Percentiles rank a stretch among this genome's conserved stretches.
These are phyloP conservation scores for Arthrobotrys megalospora DNA, from an alignment of 2,329 filamentous ascomycete genomes.

Conservation along the genomic window DNA sequence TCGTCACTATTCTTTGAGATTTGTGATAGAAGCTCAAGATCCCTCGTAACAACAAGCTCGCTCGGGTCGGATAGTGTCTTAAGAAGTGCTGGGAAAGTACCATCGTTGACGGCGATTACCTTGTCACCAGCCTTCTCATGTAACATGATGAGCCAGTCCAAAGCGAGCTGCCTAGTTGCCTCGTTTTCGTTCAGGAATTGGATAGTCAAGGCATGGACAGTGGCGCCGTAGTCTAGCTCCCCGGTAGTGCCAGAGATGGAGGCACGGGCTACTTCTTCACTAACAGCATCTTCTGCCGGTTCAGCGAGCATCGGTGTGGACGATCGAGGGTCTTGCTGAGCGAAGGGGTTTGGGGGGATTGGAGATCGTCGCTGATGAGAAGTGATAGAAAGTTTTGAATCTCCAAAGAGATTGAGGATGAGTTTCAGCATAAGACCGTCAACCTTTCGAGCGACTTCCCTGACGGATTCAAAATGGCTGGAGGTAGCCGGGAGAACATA, in stretches of 20 bases:
- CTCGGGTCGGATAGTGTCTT: constrained; percentile 97
- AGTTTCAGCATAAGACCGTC: constrained; percentile 94
- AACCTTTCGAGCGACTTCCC: constrained; percentile 87
- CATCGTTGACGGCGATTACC: constrained; percentile 90
- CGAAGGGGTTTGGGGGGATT: constrained; percentile 21
- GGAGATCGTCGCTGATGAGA: constrained; percentile 33
- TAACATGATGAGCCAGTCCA: constrained; percentile 98
- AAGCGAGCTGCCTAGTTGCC: constrained; percentile 90
- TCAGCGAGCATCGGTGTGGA: constrained; percentile 55
- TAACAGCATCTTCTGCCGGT: constrained; percentile 29
- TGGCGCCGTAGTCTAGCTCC: constrained; percentile 95
- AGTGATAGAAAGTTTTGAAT: constrained; percentile 27
- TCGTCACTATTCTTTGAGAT: constrained; percentile 98
- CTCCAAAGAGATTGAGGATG: constrained; percentile 73
- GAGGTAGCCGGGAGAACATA: constrained; percentile 95
- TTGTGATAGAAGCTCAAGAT: constrained; percentile 92
- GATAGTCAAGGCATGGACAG: constrained; percentile 91
- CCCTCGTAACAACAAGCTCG: constrained; percentile 94
- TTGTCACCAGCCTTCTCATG: constrained; percentile 95
- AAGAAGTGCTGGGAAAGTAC: constrained; percentile 93
- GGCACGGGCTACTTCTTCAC: constrained; percentile 63
- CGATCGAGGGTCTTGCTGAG: constrained; percentile 49
- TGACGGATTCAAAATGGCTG: constrained; percentile 88
- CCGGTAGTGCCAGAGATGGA: constrained; percentile 66
- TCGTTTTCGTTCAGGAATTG: constrained; percentile 98